Conservation (phyloP, 2,329 filamentous ascomycete genomes). For the Penicillium sumatraense region DNA sequence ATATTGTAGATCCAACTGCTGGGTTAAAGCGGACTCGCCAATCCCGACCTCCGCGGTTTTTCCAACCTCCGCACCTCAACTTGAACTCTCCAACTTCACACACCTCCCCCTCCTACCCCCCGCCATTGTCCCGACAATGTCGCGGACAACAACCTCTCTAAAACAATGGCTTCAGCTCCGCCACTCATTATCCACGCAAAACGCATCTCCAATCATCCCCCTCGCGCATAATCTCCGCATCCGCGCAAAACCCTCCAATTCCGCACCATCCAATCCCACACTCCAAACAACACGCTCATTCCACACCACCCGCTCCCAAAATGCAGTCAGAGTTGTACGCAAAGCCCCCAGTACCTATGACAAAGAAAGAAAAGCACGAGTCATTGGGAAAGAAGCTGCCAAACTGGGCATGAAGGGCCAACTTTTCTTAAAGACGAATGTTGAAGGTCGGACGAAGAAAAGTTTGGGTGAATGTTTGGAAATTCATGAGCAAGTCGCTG, state of each 20-base stretch:
- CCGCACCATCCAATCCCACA: neutral
- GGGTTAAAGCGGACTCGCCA: neutral
- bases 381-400: neutral
- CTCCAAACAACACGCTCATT: constrained; percentile 6
- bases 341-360: neutral
- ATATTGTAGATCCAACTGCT: too few relatives aligned
- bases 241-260: constrained; percentile 2
- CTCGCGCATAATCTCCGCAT: neutral
- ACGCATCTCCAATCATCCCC: neutral
- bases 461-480: neutral
- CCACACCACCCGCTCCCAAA: constrained; percentile 12
- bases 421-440: neutral
- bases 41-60: constrained; percentile 16
- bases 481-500: neutral
- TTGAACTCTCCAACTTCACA: constrained; percentile 5
- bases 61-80: constrained; percentile 10
- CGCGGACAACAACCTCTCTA: constrained; percentile 17
- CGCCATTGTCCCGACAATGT: constrained; percentile 16
- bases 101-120: neutral
- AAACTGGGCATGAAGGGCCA: neutral
- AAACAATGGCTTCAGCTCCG: constrained; percentile 20
- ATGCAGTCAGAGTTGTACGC: neutral
- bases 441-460: neutral
- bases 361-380: neutral
- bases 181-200: constrained; percentile 2